phyloP scores from a whole-genome alignment of 2,329 filamentous ascomycete genomes.

The Aspergillus sp. region DNA sequence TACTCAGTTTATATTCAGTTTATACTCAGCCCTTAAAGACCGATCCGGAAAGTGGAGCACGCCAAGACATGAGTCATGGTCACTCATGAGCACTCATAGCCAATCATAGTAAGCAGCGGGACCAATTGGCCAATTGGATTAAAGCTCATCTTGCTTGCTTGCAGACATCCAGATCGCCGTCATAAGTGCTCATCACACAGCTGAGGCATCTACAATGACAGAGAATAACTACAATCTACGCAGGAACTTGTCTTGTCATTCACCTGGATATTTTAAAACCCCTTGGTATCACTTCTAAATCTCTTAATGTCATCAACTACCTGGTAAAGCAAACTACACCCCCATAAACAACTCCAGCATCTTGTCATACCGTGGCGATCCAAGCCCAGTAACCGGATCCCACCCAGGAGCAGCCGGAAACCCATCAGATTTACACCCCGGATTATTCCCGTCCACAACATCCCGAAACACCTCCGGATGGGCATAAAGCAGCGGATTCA shows the following conservation, averaged over 20 bases:
- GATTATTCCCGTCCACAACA: conserved; percentile 41
- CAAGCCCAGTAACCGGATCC: conserved; percentile 34
- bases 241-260: too few species aligned
- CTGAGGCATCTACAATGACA: too few species aligned
- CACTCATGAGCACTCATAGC: background rate
- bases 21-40: background rate
- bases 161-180: too few species aligned
- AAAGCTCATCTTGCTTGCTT: too few species aligned
- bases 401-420: conserved; percentile 30
- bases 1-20: background rate
- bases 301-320: too few species aligned
- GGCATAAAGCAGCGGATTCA: conserved; percentile 49
- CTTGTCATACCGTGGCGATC: conserved; percentile 32
- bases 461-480: conserved; percentile 39
- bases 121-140: too few species aligned
- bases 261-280: too few species aligned
- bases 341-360: conserved; percentile 29
- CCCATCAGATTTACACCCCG: conserved; percentile 28
- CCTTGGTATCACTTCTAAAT: too few species aligned
- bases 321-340: background rate
- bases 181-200: too few species aligned
- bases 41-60: background rate
- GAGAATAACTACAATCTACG: too few species aligned
- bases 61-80: conserved; percentile 6
- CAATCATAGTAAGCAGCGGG: background rate